Conservation (phyloP, 768 basidiomycete genomes). For the Tephrocybe sp. region DNA sequence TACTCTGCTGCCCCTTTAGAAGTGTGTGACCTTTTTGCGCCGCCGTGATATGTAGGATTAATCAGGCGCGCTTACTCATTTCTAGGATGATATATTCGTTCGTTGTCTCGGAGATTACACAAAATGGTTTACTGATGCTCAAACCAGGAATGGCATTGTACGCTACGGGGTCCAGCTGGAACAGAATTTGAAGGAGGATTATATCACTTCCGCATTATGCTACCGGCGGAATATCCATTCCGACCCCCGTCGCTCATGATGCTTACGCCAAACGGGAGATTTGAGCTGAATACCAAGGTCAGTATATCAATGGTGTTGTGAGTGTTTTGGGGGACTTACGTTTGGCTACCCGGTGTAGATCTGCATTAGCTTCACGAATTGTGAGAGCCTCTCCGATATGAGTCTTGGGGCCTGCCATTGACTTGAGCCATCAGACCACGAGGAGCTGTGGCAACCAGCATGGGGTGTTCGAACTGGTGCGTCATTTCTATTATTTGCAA, state of each 20-base stretch:
- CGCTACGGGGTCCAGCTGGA: constrained; percentile 83
- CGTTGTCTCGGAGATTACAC: constrained; percentile 30
- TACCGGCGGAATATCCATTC: constrained; percentile 96
- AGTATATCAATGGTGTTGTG: constrained; percentile 17
- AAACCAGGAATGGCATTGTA: constrained; percentile 89
- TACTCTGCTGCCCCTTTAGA: constrained; percentile 86
- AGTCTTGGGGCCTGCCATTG: constrained; percentile 5
- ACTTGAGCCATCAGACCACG: constrained; percentile 64
- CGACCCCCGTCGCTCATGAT: constrained; percentile 95
- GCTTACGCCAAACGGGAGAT: constrained; percentile 95
- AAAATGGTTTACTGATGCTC: constrained; percentile 18
- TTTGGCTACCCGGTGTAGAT: constrained; percentile 52
- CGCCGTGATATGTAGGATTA: background rate
- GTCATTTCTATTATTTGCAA: constrained; percentile 14
- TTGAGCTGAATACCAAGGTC: constrained; percentile 95
- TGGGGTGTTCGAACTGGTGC: constrained; percentile 96
- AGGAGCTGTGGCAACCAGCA: constrained; percentile 96
- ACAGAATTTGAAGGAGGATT: constrained; percentile 94
- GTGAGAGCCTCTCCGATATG: constrained; percentile 41
- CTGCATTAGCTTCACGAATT: constrained; percentile 91
- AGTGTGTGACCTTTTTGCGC: constrained; percentile 32
- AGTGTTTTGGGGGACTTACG: background rate
- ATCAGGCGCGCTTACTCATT: constrained; percentile 9
- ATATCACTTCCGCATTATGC: constrained; percentile 91
- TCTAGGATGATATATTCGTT: constrained; percentile 87